These are phyloP conservation scores for Purshia tridentata DNA, from an alignment of 306 rosid genomes.

Conservation along the genomic window DNA sequence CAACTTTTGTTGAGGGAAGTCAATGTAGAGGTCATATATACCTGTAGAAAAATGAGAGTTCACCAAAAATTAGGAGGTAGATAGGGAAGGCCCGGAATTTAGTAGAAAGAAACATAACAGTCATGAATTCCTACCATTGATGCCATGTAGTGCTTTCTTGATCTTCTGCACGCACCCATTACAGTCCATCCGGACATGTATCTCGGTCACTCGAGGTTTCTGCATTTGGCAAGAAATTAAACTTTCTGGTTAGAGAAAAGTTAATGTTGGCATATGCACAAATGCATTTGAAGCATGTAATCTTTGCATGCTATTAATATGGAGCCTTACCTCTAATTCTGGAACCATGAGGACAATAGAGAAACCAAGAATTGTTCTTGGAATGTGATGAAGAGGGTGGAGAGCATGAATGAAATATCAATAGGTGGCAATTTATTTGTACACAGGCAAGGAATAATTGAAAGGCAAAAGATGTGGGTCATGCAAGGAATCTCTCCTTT, in stretches of 20 bases:
- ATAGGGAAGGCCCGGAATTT: neutral
- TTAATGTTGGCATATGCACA: conserved; percentile 1
- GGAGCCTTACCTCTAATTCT: conserved; percentile 54
- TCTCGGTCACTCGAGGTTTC: conserved; percentile 67
- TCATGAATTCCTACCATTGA: conserved; percentile 50
- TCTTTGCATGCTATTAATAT: conserved; percentile 9
- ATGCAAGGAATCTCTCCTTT: conserved; percentile 52
- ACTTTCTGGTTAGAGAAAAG: neutral
- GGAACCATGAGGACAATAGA: conserved; percentile 52
- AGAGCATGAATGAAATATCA: conserved; percentile 53
- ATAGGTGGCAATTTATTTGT: conserved; percentile 43
- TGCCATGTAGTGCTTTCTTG: conserved; percentile 67
- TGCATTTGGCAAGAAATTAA: conserved; percentile 37
- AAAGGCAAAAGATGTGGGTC: conserved; percentile 60
- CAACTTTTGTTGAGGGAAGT: conserved; percentile 62
- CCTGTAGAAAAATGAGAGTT: conserved; percentile 45
- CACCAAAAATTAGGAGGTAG: neutral
- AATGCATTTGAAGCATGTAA: neutral
- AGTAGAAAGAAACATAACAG: neutral
- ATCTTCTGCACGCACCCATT: conserved; percentile 94
- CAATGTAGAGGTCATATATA: conserved; percentile 66
- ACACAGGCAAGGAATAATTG: conserved; percentile 54
- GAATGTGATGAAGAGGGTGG: conserved; percentile 18
- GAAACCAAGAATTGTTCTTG: conserved; percentile 22
- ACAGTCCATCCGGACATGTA: conserved; percentile 88